Base-by-base conservation (phyloP, 805 yeast species). In the Wickerhamomyces bovis region DNA sequence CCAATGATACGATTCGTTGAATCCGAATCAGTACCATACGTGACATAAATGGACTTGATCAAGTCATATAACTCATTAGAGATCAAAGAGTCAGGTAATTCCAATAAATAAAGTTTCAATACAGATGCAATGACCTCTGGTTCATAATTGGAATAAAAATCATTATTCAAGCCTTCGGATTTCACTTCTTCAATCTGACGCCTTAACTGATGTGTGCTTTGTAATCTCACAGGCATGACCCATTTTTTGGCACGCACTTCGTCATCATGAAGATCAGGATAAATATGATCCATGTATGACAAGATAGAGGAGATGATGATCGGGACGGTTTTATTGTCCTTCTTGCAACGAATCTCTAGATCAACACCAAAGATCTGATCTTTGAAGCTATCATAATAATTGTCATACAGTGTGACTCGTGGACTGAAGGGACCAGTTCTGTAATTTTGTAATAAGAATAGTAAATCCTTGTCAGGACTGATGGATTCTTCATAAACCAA, bases 361-460 rank as follows among this genome's bases (percentile, higher is more conserved):
- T 83, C 90, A 41, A 85, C 83, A 12, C 96, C 96, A 67, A 88
- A 88, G 9, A 83, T 81, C 61, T 85, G 92, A 40, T 81, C 75
- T 40, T 66, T 69, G 41, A 80, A 78, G 6, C 86, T 76, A 52
- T 81, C 79, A 63, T 85, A 85, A 66, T 87, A 88, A 62, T 85
- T 86, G 59, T 87, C 95, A 63, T 87, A 88, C 15, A 85, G 72
- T 0, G 77, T 70, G 9, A 83, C 90, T 43, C 73, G 76, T 15
- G 96, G 96, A 42, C 76, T 70, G 64, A 85, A 88, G 38, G 75
- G 71, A 0, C 96, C 96, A 0, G 92, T 83, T 44, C 79, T 75
- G 58, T 83, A 81, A 52, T 78, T 78, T 48, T 81, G 85, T 23
- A 86, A 70, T 49, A 87, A 65, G 56, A 78, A 78, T 44, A 81